A percentile compares a stretch with the other conserved stretches of the same genome.
Conservation (phyloP, 257 asterid species). For the Apocynum venetum region DNA sequence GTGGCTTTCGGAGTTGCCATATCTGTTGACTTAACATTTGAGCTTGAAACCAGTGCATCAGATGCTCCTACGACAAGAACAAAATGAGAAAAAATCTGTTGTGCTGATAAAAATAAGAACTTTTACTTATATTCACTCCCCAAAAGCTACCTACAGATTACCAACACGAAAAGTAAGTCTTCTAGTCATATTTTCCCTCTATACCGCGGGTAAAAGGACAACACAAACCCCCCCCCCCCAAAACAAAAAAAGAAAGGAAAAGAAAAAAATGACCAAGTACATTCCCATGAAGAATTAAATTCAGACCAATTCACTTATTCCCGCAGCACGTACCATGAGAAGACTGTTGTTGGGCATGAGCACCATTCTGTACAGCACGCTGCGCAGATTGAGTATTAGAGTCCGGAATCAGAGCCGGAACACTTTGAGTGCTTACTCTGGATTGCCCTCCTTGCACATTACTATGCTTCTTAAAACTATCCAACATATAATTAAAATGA, state of each 20-base stretch:
- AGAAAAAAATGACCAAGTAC: neutral
- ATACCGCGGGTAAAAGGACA: neutral
- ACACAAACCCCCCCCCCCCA: neutral
- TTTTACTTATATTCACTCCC: neutral
- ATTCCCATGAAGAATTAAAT: neutral
- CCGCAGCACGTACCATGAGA: conserved; percentile 28
- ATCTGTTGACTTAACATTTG: conserved; percentile 32
- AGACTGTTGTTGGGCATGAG: conserved; percentile 37
- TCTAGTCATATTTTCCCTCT: neutral
- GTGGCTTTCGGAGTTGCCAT: conserved; percentile 40
- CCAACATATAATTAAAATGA: neutral
- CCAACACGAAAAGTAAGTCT: neutral
- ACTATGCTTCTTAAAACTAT: conserved; percentile 50
- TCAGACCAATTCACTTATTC: neutral
- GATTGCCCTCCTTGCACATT: conserved; percentile 58
- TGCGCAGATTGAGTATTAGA: conserved; percentile 31
- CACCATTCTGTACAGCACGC: conserved; percentile 50
- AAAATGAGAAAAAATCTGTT: neutral
- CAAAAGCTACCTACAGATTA: neutral
- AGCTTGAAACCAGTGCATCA: conserved; percentile 31
- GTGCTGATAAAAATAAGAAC: neutral
- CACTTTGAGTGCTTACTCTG: conserved; percentile 33
- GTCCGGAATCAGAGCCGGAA: conserved; percentile 29
- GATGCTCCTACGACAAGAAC: conserved; percentile 32
- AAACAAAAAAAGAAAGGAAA: too few species aligned